Percentiles rank a stretch among this genome's conserved stretches.
Evolutionary conservation across 2,329 filamentous ascomycete species (phyloP).

Genomic region (Diaporthe amygdali): DNA sequence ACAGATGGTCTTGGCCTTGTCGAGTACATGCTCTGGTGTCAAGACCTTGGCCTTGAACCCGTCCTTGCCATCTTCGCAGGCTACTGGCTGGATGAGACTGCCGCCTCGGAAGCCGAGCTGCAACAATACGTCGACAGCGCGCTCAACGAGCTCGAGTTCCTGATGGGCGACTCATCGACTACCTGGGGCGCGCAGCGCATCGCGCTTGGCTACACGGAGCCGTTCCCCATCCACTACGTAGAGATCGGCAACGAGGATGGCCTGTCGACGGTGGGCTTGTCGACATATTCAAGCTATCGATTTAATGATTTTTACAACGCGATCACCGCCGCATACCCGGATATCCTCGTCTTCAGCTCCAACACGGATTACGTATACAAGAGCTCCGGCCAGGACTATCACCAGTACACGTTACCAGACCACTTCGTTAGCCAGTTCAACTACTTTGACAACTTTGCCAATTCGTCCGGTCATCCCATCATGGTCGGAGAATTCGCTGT

Average conservation of each 20-base stretch:
- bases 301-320: constrained; percentile 50
- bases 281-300: constrained; percentile 42
- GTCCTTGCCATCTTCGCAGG: constrained; percentile 53
- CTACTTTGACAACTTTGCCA: constrained; percentile 44
- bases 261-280: constrained; percentile 42
- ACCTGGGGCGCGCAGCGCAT: constrained; percentile 52
- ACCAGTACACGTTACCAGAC: constrained; percentile 38
- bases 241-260: constrained; percentile 62
- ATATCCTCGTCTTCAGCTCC: constrained; percentile 23
- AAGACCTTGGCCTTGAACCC: constrained; percentile 21
- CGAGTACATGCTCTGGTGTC: constrained; percentile 48
- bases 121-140: constrained; percentile 51
- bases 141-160: constrained; percentile 57
- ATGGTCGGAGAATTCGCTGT: constrained; percentile 44
- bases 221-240: constrained; percentile 55
- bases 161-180: constrained; percentile 49
- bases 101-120: constrained; percentile 47
- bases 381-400: constrained; percentile 39
- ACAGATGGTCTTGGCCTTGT: constrained; percentile 57
- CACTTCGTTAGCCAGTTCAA: constrained; percentile 39
- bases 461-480: constrained; percentile 34
- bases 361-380: constrained; percentile 23
- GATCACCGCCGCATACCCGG: constrained; percentile 27
- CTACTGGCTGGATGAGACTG: constrained; percentile 44
- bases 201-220: constrained; percentile 52